A percentile compares a stretch with the other conserved stretches of the same genome.
Conservation (phyloP, 192 early-diverging fungal species). For the Coemansia umbellata region DNA sequence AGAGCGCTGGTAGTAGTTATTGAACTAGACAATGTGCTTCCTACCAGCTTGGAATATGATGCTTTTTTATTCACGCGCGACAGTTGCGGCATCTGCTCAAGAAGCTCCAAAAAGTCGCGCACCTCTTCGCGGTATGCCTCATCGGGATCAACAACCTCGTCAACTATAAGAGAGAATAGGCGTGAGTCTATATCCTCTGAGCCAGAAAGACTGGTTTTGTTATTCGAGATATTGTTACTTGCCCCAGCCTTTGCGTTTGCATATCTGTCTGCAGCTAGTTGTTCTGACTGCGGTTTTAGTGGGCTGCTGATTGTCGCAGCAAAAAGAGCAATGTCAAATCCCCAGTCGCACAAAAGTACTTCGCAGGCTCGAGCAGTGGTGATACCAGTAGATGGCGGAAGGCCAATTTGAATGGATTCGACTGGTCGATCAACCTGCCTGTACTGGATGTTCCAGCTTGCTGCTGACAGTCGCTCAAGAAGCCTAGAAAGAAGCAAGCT, state of each 20-base stretch:
- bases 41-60: too few species aligned
- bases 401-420: conserved; percentile 23
- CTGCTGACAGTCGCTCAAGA: conserved; percentile 26
- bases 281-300: not conserved
- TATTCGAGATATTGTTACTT: not conserved
- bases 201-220: not conserved
- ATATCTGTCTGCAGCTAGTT: not conserved
- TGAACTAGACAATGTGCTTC: too few species aligned
- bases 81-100: conserved; percentile 37
- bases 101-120: conserved; percentile 30
- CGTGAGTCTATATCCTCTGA: conserved; percentile 32
- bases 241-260: too few species aligned
- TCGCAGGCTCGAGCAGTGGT: conserved; percentile 17
- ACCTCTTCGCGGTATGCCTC: conserved; percentile 46
- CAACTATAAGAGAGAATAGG: conserved; percentile 43
- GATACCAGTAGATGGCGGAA: conserved; percentile 34
- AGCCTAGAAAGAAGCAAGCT: conserved; percentile 25
- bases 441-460: conserved; percentile 36
- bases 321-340: conserved; percentile 28
- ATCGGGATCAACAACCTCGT: conserved; percentile 46
- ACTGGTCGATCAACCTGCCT: conserved; percentile 6
- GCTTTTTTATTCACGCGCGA: not conserved
- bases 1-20: too few species aligned
- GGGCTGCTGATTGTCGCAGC: conserved; percentile 25
- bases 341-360: conserved; percentile 32